Percentiles rank a stretch among this genome's conserved stretches.
These are phyloP conservation scores for Fusarium protoensiforme DNA, from an alignment of 2,329 filamentous ascomycete genomes.

Conservation along the genomic window DNA sequence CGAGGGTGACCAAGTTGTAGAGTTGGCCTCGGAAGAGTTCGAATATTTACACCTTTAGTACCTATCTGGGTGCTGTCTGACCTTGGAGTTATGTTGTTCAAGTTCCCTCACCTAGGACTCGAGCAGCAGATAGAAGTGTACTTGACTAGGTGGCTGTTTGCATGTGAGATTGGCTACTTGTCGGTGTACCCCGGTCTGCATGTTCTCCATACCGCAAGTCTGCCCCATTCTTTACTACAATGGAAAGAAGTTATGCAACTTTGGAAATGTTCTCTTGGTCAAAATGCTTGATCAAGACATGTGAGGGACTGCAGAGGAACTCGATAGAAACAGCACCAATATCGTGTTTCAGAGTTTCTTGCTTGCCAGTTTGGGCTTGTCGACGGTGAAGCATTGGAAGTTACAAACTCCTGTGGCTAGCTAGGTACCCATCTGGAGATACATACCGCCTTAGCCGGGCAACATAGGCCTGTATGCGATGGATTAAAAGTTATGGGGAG, in stretches of 20 bases:
- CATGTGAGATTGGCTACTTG: background rate
- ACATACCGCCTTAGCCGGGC: background rate
- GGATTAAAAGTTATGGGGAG: background rate
- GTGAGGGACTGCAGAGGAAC: background rate
- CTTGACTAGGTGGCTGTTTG: background rate
- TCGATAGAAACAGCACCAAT: background rate
- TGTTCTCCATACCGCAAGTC: background rate
- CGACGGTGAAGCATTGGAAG: background rate
- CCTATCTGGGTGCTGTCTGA: too few relatives aligned
- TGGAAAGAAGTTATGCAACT: background rate
- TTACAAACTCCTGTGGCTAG: background rate
- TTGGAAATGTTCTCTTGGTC: background rate
- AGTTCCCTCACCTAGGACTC: background rate
- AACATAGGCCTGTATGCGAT: background rate
- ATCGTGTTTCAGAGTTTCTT: background rate
- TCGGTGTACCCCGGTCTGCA: background rate
- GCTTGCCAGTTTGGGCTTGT: background rate
- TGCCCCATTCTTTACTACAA: background rate
- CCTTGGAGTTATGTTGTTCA: background rate
- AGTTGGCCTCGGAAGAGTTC: background rate
- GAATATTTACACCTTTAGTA: background rate
- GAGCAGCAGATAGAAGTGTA: background rate
- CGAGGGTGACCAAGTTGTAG: background rate
- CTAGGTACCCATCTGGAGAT: background rate
- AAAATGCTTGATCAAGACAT: background rate